Evolutionary conservation across 371 early-diverging fungal genomes (phyloP).

Genomic region (Coelomomyces lativittatus): DNA sequence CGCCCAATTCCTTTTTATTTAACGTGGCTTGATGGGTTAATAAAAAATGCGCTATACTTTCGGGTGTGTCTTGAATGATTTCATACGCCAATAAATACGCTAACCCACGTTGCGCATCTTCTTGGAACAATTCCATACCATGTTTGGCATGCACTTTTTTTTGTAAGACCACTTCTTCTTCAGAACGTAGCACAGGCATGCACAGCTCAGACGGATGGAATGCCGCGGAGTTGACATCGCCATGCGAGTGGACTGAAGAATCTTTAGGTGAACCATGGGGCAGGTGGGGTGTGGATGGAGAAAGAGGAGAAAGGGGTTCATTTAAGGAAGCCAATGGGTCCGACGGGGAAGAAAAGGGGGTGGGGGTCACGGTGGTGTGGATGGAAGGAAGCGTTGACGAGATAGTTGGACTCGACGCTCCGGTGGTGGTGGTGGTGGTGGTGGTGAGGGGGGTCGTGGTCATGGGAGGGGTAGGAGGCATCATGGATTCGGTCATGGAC

Average conservation of each 20-base stretch:
- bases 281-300: no score
- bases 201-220: not conserved
- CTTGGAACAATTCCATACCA: constrained; percentile 17
- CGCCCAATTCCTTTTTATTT: constrained; percentile 25
- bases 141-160: constrained; percentile 5
- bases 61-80: constrained; percentile 11
- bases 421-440: not conserved
- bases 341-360: not conserved
- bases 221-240: not conserved
- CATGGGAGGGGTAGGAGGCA: constrained; percentile 2
- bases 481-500: not conserved
- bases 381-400: not conserved
- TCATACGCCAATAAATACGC: constrained; percentile 11
- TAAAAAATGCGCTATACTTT: constrained; percentile 7
- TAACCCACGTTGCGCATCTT: constrained; percentile 19
- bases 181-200: not conserved
- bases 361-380: no score
- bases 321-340: no score
- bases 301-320: no score
- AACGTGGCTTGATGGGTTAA: constrained; percentile 8
- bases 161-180: not conserved
- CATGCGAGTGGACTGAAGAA: not conserved
- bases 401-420: not conserved
- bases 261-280: not conserved
- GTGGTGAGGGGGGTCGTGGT: constrained; percentile 1